Evolutionary conservation across 2,329 filamentous ascomycete genomes (phyloP).

Genomic region (Dactylellina drechsleri): DNA sequence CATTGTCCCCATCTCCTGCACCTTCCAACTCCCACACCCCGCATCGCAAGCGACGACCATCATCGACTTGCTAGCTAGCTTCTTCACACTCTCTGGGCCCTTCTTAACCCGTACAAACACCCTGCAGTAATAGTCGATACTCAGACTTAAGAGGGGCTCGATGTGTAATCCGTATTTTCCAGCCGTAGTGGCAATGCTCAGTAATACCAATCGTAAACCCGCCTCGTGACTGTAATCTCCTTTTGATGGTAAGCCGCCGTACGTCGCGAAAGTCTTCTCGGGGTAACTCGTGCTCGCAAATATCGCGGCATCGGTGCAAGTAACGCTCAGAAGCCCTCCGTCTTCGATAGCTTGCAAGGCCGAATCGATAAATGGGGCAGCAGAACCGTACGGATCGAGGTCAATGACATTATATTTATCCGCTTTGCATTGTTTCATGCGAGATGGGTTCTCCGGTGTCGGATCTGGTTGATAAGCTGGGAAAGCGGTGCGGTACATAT

Average conservation of each 20-base stretch:
- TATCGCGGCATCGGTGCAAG: slow-evolving; percentile 94
- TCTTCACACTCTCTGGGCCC: slow-evolving; percentile 87
- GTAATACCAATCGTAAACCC: slow-evolving; percentile 84
- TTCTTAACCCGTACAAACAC: slow-evolving; percentile 85
- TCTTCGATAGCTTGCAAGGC: slow-evolving; percentile 84
- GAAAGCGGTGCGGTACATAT: slow-evolving; percentile 75
- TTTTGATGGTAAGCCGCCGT: slow-evolving; percentile 88
- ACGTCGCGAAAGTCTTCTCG: slow-evolving; percentile 93
- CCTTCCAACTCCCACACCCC: slow-evolving; percentile 91
- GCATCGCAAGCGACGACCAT: slow-evolving; percentile 87
- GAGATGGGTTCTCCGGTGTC: slow-evolving; percentile 26
- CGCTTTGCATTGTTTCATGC: neutral
- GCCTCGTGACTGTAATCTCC: slow-evolving; percentile 87
- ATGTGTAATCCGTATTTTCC: slow-evolving; percentile 87
- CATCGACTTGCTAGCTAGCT: slow-evolving; percentile 91
- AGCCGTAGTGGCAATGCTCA: slow-evolving; percentile 81
- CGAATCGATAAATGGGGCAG: slow-evolving; percentile 89
- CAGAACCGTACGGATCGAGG: slow-evolving; percentile 93
- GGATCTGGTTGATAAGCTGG: slow-evolving; percentile 24
- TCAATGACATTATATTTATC: slow-evolving; percentile 91
- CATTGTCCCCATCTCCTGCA: slow-evolving; percentile 79
- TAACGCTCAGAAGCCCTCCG: slow-evolving; percentile 90
- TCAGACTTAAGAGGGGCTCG: slow-evolving; percentile 89
- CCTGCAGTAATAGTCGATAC: slow-evolving; percentile 93
- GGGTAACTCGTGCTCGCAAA: slow-evolving; percentile 94